phyloP scores from a whole-genome alignment of 106 monocot species.

The Dendrobium nobile region DNA sequence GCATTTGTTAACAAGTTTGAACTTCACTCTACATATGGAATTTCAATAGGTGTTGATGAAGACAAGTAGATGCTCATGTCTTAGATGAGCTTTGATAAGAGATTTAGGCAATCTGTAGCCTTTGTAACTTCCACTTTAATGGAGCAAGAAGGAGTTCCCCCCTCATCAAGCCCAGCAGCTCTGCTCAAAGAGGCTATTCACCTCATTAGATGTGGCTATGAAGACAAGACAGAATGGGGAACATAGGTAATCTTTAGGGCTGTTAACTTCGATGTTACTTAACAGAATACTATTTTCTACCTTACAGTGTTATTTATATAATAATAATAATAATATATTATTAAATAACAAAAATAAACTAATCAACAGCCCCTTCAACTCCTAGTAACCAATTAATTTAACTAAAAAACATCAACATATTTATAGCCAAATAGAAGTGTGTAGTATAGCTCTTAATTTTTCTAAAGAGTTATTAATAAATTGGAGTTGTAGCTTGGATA shows the following conservation, averaged over 20 bases:
- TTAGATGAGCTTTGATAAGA: conserved; percentile 90
- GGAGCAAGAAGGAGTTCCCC: conserved; percentile 92
- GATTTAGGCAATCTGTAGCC: conserved; percentile 81
- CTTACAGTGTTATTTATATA: too few relatives aligned
- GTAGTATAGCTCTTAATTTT: too few relatives aligned
- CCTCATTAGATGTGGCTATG: conserved; percentile 95
- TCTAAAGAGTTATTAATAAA: too few relatives aligned
- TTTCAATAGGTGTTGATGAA: conserved; percentile 42
- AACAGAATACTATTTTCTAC: not conserved
- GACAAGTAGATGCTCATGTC: conserved; percentile 70
- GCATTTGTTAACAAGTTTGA: not conserved
- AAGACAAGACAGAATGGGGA: conserved; percentile 97
- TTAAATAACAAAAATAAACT: too few relatives aligned
- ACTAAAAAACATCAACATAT: too few relatives aligned
- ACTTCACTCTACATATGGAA: not conserved
- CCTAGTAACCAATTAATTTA: too few relatives aligned
- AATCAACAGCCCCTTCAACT: too few relatives aligned
- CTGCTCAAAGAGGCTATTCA: conserved; percentile 96
- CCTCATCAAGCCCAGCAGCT: conserved; percentile 80
- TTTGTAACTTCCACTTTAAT: conserved; percentile 94
- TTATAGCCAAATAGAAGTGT: too few relatives aligned
- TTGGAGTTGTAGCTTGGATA: too few relatives aligned
- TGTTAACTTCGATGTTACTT: not conserved
- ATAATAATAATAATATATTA: too few relatives aligned
- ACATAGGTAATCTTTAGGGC: conserved; percentile 38